Percentiles rank a stretch among this genome's conserved stretches.
Evolutionary conservation across 1,284 basidiomycete genomes (phyloP).

Genomic region (Blastosporella zonata): DNA sequence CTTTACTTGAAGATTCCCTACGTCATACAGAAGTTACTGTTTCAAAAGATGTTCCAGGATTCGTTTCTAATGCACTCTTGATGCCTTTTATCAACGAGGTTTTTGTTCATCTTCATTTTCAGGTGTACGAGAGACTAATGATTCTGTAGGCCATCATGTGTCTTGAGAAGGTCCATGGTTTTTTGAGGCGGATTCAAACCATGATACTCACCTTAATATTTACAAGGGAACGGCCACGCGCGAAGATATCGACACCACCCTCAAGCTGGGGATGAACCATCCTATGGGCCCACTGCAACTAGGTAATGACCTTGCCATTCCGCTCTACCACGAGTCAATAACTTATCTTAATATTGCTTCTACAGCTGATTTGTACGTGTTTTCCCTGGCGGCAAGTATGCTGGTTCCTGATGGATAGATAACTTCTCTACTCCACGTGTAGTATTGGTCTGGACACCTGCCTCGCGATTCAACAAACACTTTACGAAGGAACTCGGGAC

Average conservation of each 20-base stretch:
- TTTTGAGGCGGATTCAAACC: neutral
- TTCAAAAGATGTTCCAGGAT: slow-evolving; percentile 90
- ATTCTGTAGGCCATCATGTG: slow-evolving; percentile 80
- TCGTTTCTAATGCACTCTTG: slow-evolving; percentile 82
- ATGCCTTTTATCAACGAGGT: slow-evolving; percentile 94
- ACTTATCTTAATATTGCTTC: slow-evolving; percentile 3
- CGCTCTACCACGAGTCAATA: neutral
- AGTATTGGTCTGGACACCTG: slow-evolving; percentile 94
- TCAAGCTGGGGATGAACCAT: slow-evolving; percentile 93
- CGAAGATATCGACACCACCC: slow-evolving; percentile 94
- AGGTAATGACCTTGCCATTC: slow-evolving; percentile 37
- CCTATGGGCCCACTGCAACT: slow-evolving; percentile 92
- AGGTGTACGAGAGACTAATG: slow-evolving; percentile 29
- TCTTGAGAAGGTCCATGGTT: slow-evolving; percentile 67
- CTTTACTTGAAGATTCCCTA: neutral
- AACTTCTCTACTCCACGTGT: slow-evolving; percentile 9
- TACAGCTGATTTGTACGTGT: slow-evolving; percentile 74
- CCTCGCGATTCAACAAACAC: slow-evolving; percentile 85
- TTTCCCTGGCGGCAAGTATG: slow-evolving; percentile 2
- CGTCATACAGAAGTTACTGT: slow-evolving; percentile 71
- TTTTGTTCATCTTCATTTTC: slow-evolving; percentile 15
- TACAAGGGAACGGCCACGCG: slow-evolving; percentile 80
- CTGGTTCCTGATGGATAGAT: slow-evolving; percentile 5
- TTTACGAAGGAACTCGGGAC: slow-evolving; percentile 87
- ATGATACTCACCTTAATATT: slow-evolving; percentile 4